These are phyloP conservation scores for Rhizophora apiculata DNA, from an alignment of 345 rosid species.

Conservation along the genomic window DNA sequence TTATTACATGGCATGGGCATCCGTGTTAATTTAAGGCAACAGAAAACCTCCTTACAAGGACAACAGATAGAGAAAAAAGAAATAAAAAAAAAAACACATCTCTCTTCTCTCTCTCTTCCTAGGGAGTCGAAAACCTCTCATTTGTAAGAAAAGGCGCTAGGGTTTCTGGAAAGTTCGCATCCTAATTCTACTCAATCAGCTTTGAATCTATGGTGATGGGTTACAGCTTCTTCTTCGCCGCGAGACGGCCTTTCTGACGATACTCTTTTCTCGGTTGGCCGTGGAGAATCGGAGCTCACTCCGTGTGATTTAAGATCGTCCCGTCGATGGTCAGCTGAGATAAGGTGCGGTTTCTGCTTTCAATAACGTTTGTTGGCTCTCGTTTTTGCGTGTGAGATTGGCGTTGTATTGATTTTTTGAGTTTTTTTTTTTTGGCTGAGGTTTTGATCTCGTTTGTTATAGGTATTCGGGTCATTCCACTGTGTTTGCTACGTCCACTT, in stretches of 20 bases:
- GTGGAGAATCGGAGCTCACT: constrained; percentile 38
- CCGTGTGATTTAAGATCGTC: constrained; percentile 12
- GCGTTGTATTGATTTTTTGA: constrained; percentile 8
- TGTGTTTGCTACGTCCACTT: constrained; percentile 50
- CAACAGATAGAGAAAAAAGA: constrained; percentile 30
- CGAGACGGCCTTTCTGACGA: constrained; percentile 31
- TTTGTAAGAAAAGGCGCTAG: constrained; percentile 25
- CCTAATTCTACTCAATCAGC: constrained; percentile 40
- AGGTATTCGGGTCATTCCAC: constrained; percentile 48
- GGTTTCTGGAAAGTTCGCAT: constrained; percentile 56
- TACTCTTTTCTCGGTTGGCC: constrained; percentile 35
- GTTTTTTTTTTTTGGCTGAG: constrained; percentile 12
- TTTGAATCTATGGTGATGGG: constrained; percentile 31
- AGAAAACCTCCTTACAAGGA: constrained; percentile 51
- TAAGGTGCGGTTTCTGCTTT: constrained; percentile 23
- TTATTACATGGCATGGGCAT: constrained; percentile 50
- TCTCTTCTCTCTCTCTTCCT: constrained; percentile 15
- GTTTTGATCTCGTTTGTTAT: constrained; percentile 24
- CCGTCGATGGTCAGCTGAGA: constrained; percentile 16
- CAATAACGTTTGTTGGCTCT: constrained; percentile 9
- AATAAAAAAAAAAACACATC: background rate
- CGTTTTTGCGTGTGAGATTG: constrained; percentile 15
- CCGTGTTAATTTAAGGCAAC: constrained; percentile 24
- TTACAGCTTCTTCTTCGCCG: constrained; percentile 19
- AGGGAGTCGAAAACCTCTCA: constrained; percentile 40